Evolutionary conservation across 164 flowering plant genomes (phyloP).

Genomic region (Stephania japonica): DNA sequence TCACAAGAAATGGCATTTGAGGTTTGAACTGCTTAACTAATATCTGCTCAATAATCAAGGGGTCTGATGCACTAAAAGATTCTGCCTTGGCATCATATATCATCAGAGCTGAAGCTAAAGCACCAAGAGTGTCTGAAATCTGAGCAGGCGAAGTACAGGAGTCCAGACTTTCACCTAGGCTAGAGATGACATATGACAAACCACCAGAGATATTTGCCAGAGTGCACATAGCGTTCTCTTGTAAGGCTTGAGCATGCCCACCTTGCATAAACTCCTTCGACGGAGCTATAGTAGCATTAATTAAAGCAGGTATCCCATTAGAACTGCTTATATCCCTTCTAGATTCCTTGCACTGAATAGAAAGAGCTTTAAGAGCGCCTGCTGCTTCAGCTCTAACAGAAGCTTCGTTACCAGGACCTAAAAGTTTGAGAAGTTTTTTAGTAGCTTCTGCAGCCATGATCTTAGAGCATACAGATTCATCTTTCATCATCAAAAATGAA

Average conservation of each 20-base stretch:
- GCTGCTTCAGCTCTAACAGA: constrained; percentile 98
- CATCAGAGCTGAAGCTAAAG: constrained; percentile 99
- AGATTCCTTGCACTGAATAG: constrained; percentile 89
- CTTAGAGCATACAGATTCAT: constrained; percentile 73
- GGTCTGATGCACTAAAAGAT: constrained; percentile 71
- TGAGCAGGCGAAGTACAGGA: constrained; percentile 91
- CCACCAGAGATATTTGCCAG: constrained; percentile 99
- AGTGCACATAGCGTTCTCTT: constrained; percentile 99
- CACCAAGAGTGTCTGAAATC: constrained; percentile 92
- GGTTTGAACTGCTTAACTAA: constrained; percentile 77
- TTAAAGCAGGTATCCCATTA: constrained; percentile 87
- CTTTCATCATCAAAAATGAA: constrained; percentile 92
- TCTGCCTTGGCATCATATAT: constrained; percentile 90
- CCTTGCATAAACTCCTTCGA: constrained; percentile 99
- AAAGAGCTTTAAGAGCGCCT: constrained; percentile 89
- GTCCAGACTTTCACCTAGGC: constrained; percentile 97
- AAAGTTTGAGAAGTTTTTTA: constrained; percentile 74
- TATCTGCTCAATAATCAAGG: constrained; percentile 69
- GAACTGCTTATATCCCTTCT: constrained; percentile 69
- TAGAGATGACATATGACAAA: constrained; percentile 85
- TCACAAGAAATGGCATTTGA: constrained; percentile 67
- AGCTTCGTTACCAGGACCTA: constrained; percentile 37
- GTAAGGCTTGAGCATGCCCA: constrained; percentile 93
- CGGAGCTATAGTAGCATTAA: constrained; percentile 99
- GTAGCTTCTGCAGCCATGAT: constrained; percentile 77